A percentile compares a stretch with the other conserved stretches of the same genome.
These are phyloP conservation scores for Scheffersomyces titani DNA, from an alignment of 1,139 yeast genomes.

Conservation along the genomic window DNA sequence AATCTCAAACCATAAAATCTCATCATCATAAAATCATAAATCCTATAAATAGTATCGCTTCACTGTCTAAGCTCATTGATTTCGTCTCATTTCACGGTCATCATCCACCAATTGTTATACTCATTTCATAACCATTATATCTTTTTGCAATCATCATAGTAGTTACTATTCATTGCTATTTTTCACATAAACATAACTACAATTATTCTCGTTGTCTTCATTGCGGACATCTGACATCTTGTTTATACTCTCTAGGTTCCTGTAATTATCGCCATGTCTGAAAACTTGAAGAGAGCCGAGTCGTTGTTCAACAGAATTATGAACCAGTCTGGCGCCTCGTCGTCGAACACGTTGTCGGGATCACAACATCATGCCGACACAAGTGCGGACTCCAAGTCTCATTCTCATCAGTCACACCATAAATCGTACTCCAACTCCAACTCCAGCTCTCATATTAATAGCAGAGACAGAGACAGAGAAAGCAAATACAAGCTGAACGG, in stretches of 20 bases:
- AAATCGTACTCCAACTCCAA: conserved; percentile 3
- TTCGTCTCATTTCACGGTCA: background rate
- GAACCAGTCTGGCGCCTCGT: conserved; percentile 33
- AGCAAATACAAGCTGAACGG: conserved; percentile 8
- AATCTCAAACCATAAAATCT: background rate
- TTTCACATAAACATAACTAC: background rate
- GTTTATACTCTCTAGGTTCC: background rate
- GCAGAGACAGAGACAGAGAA: conserved; percentile 6
- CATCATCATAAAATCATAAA: background rate
- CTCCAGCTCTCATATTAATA: conserved; percentile 6
- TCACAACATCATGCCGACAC: background rate
- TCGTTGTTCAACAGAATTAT: conserved; percentile 50
- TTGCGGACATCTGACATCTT: background rate
- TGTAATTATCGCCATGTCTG: conserved; percentile 34
- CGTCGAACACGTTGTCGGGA: background rate
- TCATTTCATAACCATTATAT: background rate
- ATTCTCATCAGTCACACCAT: background rate
- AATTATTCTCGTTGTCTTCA: background rate
- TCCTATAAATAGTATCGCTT: background rate
- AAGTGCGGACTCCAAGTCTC: background rate
- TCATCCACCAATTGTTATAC: background rate
- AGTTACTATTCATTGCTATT: too few relatives aligned
- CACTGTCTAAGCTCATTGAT: background rate
- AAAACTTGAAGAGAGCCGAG: conserved; percentile 52
- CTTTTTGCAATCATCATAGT: background rate